Evolutionary conservation across 1,284 basidiomycete genomes (phyloP).

Genomic region (Takashimella koratensis): DNA sequence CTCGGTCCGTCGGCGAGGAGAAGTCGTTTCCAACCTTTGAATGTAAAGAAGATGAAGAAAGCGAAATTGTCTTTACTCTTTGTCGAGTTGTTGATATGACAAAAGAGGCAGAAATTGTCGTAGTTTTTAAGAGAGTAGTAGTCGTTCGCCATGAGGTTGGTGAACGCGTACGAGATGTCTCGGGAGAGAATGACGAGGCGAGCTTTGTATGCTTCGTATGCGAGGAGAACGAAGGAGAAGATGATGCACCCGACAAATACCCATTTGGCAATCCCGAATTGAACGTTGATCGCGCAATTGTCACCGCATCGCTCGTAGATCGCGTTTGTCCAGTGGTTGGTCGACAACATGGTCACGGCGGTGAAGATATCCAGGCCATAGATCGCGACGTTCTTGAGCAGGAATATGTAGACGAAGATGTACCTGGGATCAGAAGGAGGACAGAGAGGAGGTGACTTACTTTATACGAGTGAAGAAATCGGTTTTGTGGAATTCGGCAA

Average conservation of each 20-base stretch:
- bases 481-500: conserved; percentile 81
- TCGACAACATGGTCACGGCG: conserved; percentile 92
- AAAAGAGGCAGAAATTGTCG: conserved; percentile 97
- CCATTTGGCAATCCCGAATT: conserved; percentile 89
- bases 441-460: conserved; percentile 52
- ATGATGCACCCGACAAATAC: conserved; percentile 97
- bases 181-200: conserved; percentile 89
- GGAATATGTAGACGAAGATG: conserved; percentile 81
- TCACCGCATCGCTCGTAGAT: conserved; percentile 75
- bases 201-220: conserved; percentile 87
- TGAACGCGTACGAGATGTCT: conserved; percentile 95
- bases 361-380: conserved; percentile 98
- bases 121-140: conserved; percentile 92
- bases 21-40: conserved; percentile 97
- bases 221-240: conserved; percentile 88
- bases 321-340: conserved; percentile 81
- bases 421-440: conserved; percentile 58
- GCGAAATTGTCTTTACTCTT: conserved; percentile 96
- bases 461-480: conserved; percentile 79
- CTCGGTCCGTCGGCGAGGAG: conserved; percentile 94
- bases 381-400: conserved; percentile 92
- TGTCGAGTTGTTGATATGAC: conserved; percentile 90
- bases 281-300: conserved; percentile 72
- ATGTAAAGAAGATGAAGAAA: conserved; percentile 98
- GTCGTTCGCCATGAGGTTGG: conserved; percentile 94